Conservation (phyloP, 345 rosid genomes). For the Abelmoschus esculentus region DNA sequence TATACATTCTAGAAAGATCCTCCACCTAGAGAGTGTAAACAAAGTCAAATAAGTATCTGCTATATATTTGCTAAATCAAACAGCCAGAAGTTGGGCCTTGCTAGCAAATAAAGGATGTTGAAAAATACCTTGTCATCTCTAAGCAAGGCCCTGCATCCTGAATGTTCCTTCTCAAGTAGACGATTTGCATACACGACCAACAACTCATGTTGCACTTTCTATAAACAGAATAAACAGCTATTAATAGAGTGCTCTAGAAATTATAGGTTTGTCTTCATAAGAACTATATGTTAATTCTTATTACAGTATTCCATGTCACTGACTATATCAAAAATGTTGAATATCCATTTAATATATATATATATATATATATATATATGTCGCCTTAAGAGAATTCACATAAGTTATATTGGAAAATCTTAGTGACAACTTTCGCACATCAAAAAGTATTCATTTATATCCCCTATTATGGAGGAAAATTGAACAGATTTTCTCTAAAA, state of each 20-base stretch:
- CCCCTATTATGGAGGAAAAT: not conserved
- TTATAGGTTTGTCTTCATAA: not conserved
- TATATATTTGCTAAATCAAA: not conserved
- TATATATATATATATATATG: not conserved
- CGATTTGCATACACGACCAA: constrained; percentile 57
- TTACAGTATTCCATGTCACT: not conserved
- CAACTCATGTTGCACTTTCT: constrained; percentile 91
- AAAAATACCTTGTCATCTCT: constrained; percentile 75
- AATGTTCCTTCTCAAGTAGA: constrained; percentile 81
- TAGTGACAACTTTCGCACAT: not conserved
- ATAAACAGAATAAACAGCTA: constrained; percentile 16
- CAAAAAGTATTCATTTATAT: not conserved
- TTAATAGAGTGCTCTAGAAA: not conserved
- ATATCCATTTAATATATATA: no score
- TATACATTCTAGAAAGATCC: constrained; percentile 94
- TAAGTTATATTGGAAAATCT: not conserved
- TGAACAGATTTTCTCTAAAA: not conserved
- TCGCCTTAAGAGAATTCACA: not conserved
- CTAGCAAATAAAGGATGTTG: not conserved
- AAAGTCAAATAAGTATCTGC: not conserved
- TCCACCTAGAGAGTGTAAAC: constrained; percentile 43
- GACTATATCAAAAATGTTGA: not conserved
- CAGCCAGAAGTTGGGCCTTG: not conserved
- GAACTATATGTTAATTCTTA: not conserved
- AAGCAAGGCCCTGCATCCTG: constrained; percentile 84